phyloP scores from a whole-genome alignment of 768 basidiomycete genomes.

The Leccinum broughii region DNA sequence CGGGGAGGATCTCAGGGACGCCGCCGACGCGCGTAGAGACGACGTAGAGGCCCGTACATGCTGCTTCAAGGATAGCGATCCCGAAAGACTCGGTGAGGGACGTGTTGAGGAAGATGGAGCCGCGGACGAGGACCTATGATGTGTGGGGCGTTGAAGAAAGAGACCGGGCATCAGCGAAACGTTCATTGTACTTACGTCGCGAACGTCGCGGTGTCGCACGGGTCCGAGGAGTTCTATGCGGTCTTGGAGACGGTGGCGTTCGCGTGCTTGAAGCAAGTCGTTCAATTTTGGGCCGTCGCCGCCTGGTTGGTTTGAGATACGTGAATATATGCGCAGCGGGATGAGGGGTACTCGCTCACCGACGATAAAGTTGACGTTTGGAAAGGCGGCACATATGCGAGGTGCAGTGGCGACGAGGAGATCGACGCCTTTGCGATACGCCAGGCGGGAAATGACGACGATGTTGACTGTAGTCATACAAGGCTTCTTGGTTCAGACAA shows the following conservation, averaged over 20 bases:
- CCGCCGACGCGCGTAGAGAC: slow-evolving; percentile 95
- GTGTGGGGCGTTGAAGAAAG: background rate
- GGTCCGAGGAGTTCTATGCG: slow-evolving; percentile 88
- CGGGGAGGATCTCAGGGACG: slow-evolving; percentile 90
- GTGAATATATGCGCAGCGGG: background rate
- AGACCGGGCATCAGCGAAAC: rapidly evolving
- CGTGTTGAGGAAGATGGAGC: slow-evolving; percentile 92
- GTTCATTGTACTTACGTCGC: slow-evolving; percentile 50
- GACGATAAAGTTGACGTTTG: slow-evolving; percentile 85
- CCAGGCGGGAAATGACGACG: slow-evolving; percentile 85
- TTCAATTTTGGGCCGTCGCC: slow-evolving; percentile 96
- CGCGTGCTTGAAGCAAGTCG: slow-evolving; percentile 93
- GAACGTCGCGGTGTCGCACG: slow-evolving; percentile 80
- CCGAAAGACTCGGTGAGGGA: slow-evolving; percentile 97
- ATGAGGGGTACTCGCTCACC: slow-evolving; percentile 42
- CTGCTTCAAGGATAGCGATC: slow-evolving; percentile 96
- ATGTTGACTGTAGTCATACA: slow-evolving; percentile 67
- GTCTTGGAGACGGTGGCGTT: slow-evolving; percentile 87
- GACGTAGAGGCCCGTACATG: slow-evolving; percentile 90
- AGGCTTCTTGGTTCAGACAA: background rate
- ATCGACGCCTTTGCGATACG: slow-evolving; percentile 96
- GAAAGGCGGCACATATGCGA: slow-evolving; percentile 80
- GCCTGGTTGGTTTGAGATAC: slow-evolving; percentile 44
- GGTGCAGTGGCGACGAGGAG: slow-evolving; percentile 92
- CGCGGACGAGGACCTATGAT: slow-evolving; percentile 76